Evolutionary conservation across 2,329 filamentous ascomycete genomes (phyloP), one percentile per base, ranked within the genome.

Genomic region (Fusarium udum): DNA sequence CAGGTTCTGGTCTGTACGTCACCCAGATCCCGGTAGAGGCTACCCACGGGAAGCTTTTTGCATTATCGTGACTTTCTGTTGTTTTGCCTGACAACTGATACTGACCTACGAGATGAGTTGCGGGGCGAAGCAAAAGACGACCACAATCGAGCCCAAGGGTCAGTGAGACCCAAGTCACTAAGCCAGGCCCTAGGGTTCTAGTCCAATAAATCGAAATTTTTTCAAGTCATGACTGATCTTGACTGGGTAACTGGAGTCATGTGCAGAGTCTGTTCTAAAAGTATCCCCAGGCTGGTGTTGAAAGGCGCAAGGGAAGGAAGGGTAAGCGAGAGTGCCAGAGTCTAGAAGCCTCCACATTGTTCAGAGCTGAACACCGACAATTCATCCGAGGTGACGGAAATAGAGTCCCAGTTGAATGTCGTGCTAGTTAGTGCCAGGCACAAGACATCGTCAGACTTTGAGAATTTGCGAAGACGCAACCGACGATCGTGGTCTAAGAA

Each of bases 341-440:
- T 71, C 70, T 59, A 64, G 71, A 67, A 68, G 71, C 43, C 67
- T 52, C 45, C 53, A 51, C 49, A 15, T 31, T 37, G 39, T 42
- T 57, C 37, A 55, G n/a, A 66, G 36, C n/a, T 62, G 48, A 53
- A 34, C 39, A 58, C 36, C 40, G 37, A 66, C 51, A 57, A 46
- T 31, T 63, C 64, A 67, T 73, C 69, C 64, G 64, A 73, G 73
- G 71, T 75, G 66, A 71, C 71, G 68, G 73, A 77, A 76, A 77
- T 76, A 74, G 73, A 66, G 61, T 59, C 60, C 28, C 28, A 43
- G 42, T 56, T 45, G n/a, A 36, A 51, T 46, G 43, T 20, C 31
- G n/a, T 22, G 37, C 40, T 61, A 56, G 48, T 60, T 61, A 56
- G 48, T 60, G 52, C 28, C 60, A 65, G 55, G 48, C 18, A 69